Evolutionary conservation across 495 filamentous ascomycete genomes (phyloP).

Genomic region (Podospora bellae-mahoneyi): DNA sequence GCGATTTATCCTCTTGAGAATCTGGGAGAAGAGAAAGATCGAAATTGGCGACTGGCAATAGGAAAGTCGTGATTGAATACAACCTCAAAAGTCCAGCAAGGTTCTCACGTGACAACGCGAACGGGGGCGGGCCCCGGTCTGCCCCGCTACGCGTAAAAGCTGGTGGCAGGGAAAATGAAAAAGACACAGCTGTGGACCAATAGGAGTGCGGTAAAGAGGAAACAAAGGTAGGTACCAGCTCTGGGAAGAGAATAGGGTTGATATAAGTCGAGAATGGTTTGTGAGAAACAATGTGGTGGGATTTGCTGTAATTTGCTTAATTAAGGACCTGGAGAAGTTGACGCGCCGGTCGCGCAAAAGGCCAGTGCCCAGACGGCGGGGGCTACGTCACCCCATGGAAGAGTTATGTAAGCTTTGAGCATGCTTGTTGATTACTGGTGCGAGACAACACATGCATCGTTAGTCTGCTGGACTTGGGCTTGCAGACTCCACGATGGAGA

Average conservation of each 20-base stretch:
- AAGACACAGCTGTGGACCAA: neutral
- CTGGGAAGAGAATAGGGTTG: neutral
- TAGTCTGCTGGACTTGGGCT: neutral
- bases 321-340: constrained; percentile 7
- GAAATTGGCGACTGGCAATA: neutral
- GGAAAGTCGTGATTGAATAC: neutral
- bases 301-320: constrained; percentile 6
- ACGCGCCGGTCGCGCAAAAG: constrained; percentile 10
- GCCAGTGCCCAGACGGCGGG: neutral
- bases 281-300: neutral
- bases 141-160: neutral
- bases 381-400: constrained; percentile 6
- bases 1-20: neutral
- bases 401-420: neutral
- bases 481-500: neutral
- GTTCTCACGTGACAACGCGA: constrained; percentile 10
- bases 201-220: neutral
- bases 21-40: neutral
- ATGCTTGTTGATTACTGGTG: neutral
- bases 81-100: neutral
- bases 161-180: neutral
- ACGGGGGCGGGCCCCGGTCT: neutral
- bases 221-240: neutral
- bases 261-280: too few relatives aligned
- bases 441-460: neutral